Evolutionary conservation across 129 eudicot species (phyloP).

Genomic region (Kitagawia praeruptora): DNA sequence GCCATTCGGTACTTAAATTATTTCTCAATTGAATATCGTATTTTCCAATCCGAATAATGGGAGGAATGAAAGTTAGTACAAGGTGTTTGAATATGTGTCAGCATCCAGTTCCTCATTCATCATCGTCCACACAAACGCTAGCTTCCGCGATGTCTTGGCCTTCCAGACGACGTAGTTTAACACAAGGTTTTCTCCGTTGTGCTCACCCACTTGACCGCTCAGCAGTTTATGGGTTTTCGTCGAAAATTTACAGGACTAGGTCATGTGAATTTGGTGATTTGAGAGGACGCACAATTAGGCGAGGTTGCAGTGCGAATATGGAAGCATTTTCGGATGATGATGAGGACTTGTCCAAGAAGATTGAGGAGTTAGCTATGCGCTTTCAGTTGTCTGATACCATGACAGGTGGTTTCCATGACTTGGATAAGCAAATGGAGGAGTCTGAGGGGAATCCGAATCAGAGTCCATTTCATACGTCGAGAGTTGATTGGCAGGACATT

Average conservation of each 20-base stretch:
- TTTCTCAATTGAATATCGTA: too few relatives aligned
- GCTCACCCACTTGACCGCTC: conserved; percentile 23
- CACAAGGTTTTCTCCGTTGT: conserved; percentile 28
- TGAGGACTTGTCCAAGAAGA: conserved; percentile 46
- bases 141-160: conserved; percentile 35
- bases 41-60: conserved; percentile 12
- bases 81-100: conserved; percentile 25
- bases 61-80: conserved; percentile 21
- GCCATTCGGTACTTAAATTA: background rate
- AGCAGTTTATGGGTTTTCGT: conserved; percentile 21
- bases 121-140: conserved; percentile 30
- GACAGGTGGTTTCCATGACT: background rate
- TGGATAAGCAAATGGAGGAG: background rate
- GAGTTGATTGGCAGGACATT: conserved; percentile 31
- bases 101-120: conserved; percentile 27
- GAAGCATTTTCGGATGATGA: conserved; percentile 78
- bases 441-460: conserved; percentile 9
- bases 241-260: conserved; percentile 40
- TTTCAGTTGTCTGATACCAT: conserved; percentile 31
- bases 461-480: conserved; percentile 8
- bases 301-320: conserved; percentile 51
- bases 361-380: conserved; percentile 40
- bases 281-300: conserved; percentile 17
- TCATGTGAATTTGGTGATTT: conserved; percentile 36
- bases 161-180: conserved; percentile 31